phyloP scores from a whole-genome alignment of 176 grass and related monocot genomes.

The Oryza nivara region DNA sequence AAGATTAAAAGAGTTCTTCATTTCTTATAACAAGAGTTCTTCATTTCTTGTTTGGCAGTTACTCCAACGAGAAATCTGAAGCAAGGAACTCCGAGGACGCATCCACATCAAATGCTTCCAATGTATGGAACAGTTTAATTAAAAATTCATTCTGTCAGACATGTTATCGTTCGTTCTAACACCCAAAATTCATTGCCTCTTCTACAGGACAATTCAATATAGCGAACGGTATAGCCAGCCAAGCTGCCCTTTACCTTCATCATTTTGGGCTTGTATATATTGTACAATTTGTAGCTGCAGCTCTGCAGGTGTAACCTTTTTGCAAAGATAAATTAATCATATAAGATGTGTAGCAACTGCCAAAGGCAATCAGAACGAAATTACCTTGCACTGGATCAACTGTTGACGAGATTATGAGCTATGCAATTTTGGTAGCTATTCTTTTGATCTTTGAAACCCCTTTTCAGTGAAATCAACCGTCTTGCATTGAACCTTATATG shows the following conservation, averaged over 20 bases:
- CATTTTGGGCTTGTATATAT: constrained; percentile 21
- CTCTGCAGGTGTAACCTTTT: constrained; percentile 35
- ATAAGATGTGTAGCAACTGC: constrained; percentile 21
- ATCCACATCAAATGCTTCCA: constrained; percentile 11
- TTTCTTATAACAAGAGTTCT: not conserved
- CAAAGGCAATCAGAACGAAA: not conserved
- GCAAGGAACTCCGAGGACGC: constrained; percentile 66
- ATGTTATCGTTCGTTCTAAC: constrained; percentile 1
- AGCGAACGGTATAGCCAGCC: not conserved
- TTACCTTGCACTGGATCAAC: not conserved
- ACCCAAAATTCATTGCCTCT: not conserved
- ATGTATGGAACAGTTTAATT: constrained; percentile 18
- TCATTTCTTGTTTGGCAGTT: constrained; percentile 48
- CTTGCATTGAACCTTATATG: not conserved
- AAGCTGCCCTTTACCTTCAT: not conserved
- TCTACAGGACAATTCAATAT: constrained; percentile 38
- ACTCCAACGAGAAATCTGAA: constrained; percentile 96
- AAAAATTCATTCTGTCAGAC: not conserved
- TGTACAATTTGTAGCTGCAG: constrained; percentile 37
- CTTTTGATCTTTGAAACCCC: not conserved
- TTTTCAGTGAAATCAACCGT: not conserved
- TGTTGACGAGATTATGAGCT: not conserved
- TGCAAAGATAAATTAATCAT: constrained; percentile 24
- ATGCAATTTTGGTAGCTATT: not conserved
- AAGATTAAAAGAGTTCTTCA: not conserved